Evolutionary conservation across 2,329 filamentous ascomycete species (phyloP), one percentile per base, ranked within the genome.

Genomic region (Aspergillus sp.): DNA sequence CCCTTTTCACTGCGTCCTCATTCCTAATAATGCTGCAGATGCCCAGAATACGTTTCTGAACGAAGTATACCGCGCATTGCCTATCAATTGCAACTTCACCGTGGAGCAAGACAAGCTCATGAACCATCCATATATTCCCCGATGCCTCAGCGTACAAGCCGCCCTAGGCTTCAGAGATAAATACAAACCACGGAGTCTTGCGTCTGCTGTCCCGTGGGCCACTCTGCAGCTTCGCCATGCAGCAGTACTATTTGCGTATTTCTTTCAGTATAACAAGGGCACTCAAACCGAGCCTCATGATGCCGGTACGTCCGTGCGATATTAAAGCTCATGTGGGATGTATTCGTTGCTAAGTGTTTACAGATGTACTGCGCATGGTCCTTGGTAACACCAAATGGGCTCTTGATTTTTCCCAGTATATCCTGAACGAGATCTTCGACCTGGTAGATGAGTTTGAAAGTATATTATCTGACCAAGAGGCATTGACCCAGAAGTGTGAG

Each of bases 321-420:
- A 19, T 19, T 19, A 19, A 19, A 19, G 19, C 19, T 19, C 19
- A 19, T 19, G 19, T 19, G 19, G 2, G 19, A 2, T 19, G 19
- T 19, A 19, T 19, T 19, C 19, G 19, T 19, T 29, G 27, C 48
- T 54, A 49, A 61, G 36, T 6, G 4, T 19, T 12, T 26, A 27
- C 47, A 81, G 87, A 91, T 60, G 80, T 88, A 8, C 78, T 91
- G 2, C 79, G 82, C 36, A 79, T 83, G 40, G 71, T 94, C 7
- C 78, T 83, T 4, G 86, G 87, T 26, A 85, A 88, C 46, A 80
- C 85, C 3, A 83, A 79, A 59, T 96, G 90, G 90, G 80, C 80
- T 0, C 73, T 89, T 33, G 84, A 91, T 52, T 72, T 82, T 44
- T 73, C 76, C 50, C 69, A 74, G 19, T 81, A 74, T 57, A 66